Base-by-base conservation (phyloP, 2,329 filamentous ascomycete species). In the Pseudogymnoascus sp. region DNA sequence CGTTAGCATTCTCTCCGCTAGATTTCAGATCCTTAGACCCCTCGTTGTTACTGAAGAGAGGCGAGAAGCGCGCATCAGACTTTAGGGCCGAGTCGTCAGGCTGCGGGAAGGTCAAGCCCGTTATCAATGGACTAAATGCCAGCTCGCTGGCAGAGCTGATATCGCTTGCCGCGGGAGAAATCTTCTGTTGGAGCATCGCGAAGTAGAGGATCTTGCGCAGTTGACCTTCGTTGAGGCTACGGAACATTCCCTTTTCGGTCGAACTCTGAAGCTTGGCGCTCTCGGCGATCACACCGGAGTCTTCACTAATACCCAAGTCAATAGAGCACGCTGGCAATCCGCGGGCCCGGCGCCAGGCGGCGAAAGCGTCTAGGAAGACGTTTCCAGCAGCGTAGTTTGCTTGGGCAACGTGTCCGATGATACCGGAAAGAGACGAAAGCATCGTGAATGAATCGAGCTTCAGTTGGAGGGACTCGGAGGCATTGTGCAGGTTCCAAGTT, bases 171-270 rank as follows among this genome's bases (percentile, higher is more conserved):
- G 67, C 16, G 11, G 45, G 45, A 13, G 45, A 13, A 61, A 41
- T 67, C 65, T 2, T 81, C 77, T 31, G 83, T 81, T 37, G 81
- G 82, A 68, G 83, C 66, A 72, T 71, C 21, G 67, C 62, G 37
- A 71, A 71, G 21, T 67, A 62, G 25, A 72, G 61, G 48, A 67
- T 62, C 34, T 65, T 66, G 25, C 70, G 69, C 6, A 71, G 48
- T 31, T 72, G 69, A 0, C 66, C 67, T 63, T 72, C 68, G 19
- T 67, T 63, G 13, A 68, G 63, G 6, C 43, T 60, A 1, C 65
- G 65, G 54, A 65, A 66, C 21, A 57, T 34, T 41, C 63, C 51
- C 45, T 54, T 54, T 28, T 54, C 25, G 8, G 68, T 63, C 21
- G 19, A 23, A 28, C 45, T 54, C 14, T 39, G 36, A 13, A 54